Conservation (phyloP, 1,284 basidiomycete genomes). For the Ustilago hordei region DNA sequence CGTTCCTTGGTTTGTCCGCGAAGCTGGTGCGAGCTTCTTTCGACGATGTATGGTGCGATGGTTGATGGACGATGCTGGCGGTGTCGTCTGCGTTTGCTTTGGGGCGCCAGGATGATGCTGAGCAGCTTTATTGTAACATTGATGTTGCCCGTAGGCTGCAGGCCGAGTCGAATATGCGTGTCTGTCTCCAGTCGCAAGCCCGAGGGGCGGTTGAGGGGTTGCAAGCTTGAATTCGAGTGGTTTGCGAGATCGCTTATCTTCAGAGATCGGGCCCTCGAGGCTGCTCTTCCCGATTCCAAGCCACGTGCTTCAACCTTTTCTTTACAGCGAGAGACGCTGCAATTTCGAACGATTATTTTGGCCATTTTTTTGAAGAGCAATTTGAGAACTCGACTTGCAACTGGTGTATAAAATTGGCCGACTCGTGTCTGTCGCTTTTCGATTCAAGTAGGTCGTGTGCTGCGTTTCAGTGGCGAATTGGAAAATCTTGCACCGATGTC, state of each 20-base stretch:
- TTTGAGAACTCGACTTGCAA: neutral
- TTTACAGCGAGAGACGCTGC: neutral
- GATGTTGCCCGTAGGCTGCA: neutral
- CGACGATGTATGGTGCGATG: too few relatives aligned
- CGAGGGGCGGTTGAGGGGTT: neutral
- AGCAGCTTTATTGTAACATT: neutral
- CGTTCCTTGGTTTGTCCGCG: too few relatives aligned
- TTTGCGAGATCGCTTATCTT: conserved; percentile 6
- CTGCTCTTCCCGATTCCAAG: neutral
- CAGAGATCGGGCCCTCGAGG: neutral
- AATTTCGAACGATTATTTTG: neutral
- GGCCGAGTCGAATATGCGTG: neutral
- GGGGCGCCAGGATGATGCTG: neutral
- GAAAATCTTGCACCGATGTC: neutral
- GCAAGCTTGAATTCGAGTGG: too few relatives aligned
- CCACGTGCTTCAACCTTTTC: conserved; percentile 6
- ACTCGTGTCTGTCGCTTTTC: neutral
- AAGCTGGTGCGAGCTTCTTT: too few relatives aligned
- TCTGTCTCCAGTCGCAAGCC: conserved; percentile 1
- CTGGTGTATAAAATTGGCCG: neutral
- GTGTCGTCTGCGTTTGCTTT: neutral
- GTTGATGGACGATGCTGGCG: neutral
- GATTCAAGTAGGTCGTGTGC: neutral
- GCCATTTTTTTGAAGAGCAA: neutral
- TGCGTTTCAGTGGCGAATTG: neutral